These are phyloP conservation scores for Stromatinia cepivora DNA, from an alignment of 2,329 filamentous ascomycete genomes.

Conservation along the genomic window DNA sequence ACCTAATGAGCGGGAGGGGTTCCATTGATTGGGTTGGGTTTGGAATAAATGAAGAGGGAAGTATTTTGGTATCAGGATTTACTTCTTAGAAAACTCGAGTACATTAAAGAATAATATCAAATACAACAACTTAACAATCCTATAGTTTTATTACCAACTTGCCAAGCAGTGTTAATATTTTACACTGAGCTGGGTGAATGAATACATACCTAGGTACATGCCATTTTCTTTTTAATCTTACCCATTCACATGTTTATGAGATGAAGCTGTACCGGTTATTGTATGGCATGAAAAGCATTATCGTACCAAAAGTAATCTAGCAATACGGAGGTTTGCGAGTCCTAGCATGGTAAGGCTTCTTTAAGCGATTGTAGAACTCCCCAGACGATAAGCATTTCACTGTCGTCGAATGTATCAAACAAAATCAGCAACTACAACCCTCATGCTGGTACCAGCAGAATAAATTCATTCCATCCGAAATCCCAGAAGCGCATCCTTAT, in stretches of 20 bases:
- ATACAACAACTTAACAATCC: not conserved
- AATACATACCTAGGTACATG: too few relatives aligned
- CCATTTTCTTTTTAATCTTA: not conserved
- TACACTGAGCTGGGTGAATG: not conserved
- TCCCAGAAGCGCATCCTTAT: not conserved
- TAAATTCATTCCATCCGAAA: not conserved
- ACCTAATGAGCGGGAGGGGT: not conserved
- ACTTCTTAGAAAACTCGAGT: not conserved
- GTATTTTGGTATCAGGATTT: not conserved
- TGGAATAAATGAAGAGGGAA: not conserved
- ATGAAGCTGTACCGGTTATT: not conserved
- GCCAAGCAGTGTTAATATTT: not conserved
- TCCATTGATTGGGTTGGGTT: not conserved
- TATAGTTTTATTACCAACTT: not conserved
- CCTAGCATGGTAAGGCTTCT: constrained; percentile 3
- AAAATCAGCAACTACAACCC: constrained; percentile 8
- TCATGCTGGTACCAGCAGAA: not conserved
- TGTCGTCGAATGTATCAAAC: not conserved
- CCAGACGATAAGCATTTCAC: constrained; percentile 6
- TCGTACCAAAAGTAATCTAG: not conserved
- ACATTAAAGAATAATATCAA: not conserved
- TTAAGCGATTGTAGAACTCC: constrained; percentile 12
- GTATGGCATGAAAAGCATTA: not conserved
- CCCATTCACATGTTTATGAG: not conserved
- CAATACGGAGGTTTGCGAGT: not conserved